Evolutionary conservation across 257 asterid species (phyloP), one percentile per base, ranked within the genome.

Genomic region (Buddleja alternifolia): DNA sequence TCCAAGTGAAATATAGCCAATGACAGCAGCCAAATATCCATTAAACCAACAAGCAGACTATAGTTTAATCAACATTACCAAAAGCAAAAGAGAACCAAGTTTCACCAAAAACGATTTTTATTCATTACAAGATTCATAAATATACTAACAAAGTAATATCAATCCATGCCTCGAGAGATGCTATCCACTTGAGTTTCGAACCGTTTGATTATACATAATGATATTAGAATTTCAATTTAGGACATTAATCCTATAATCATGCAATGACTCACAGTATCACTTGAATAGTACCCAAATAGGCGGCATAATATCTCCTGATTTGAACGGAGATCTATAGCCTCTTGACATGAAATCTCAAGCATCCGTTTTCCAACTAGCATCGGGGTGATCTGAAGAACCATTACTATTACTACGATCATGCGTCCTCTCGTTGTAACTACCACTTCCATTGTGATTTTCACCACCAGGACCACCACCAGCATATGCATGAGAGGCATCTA

Each of bases 311-410:
- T 5, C 34, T 29, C 34, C 34, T 5, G 34, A 29, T 29, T 5
- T 54, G 73, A 63, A 23, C 25, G 23, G 34, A 39, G 58, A 58
- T 24, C 36, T 42, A 45, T 44, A 57, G 39, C 66, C 41, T 17
- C 68, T 41, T 17, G 23, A 50, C 66, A 36, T 54, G 67, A 32
- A 19, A 40, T 44, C 45, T 63, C 66, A 72, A 63, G 68, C 68
- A 42, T 72, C 78, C 4, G 78, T 47, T 39, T 59, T 74, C 69
- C 72, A 68, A 46, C 60, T 47, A 52, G 56, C 78, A 62, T 77
- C 75, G 3, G 72, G 70, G 24, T 66, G 29, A 60, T 19, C 63
- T 52, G 69, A 32, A 42, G 66, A 71, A 60, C 24, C 32, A 61
- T 61, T 41, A 36, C 64, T 74, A 60, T 23, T 21, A 54, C 20